These are phyloP conservation scores for Prunus armeniaca DNA, from an alignment of 306 rosid species.

Conservation along the genomic window DNA sequence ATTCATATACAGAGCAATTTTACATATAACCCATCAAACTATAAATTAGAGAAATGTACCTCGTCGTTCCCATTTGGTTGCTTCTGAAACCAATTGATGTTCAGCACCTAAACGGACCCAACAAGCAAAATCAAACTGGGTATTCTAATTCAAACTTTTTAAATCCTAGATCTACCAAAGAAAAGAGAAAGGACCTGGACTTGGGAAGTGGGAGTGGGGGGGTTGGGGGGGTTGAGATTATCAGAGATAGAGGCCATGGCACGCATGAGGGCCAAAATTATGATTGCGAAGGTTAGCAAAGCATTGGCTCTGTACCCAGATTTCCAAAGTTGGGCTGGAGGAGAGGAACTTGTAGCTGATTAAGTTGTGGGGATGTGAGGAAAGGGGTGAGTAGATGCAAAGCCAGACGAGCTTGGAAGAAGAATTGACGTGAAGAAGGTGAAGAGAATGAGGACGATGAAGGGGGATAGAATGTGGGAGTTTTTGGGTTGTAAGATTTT, in stretches of 20 bases:
- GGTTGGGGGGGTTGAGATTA: slow-evolving; percentile 60
- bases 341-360: no score
- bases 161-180: slow-evolving; percentile 30
- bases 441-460: no score
- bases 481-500: no score
- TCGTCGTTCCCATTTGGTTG: slow-evolving; percentile 90
- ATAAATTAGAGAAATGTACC: slow-evolving; percentile 33
- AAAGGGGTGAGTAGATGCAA: no score
- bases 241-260: slow-evolving; percentile 74
- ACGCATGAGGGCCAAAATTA: slow-evolving; percentile 72
- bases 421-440: no score
- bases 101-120: slow-evolving; percentile 49
- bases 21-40: background rate
- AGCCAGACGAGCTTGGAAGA: no score
- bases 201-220: slow-evolving; percentile 62
- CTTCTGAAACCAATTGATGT: slow-evolving; percentile 83
- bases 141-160: background rate
- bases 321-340: no score
- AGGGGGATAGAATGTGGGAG: no score
- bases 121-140: background rate
- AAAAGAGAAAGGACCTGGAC: slow-evolving; percentile 44
- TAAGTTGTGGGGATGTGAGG: no score
- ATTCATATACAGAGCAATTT: background rate
- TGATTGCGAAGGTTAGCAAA: slow-evolving; percentile 67
- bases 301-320: slow-evolving; percentile 76